Evolutionary conservation across 2,329 filamentous ascomycete species (phyloP).

Genomic region (Aspergillus floridensis): DNA sequence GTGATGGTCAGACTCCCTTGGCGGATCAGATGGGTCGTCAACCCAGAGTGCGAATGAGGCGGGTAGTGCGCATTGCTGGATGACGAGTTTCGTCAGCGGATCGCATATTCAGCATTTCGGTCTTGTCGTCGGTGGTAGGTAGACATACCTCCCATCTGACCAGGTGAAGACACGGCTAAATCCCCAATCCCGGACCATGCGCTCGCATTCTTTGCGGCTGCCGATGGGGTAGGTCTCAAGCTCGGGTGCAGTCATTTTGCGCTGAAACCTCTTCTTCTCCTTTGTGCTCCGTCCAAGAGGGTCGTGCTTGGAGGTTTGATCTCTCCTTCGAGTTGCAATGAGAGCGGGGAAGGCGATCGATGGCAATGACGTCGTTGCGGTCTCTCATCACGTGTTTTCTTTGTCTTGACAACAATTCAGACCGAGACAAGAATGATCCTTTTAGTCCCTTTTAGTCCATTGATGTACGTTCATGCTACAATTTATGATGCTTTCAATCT

Average conservation of each 20-base stretch:
- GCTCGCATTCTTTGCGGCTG: constrained; percentile 50
- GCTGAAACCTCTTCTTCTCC: no score
- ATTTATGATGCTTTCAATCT: no score
- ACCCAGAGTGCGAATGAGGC: constrained; percentile 55
- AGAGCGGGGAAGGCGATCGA: no score
- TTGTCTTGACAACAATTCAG: no score
- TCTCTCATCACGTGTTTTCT: no score
- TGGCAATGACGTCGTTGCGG: no score
- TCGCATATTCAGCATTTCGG: background rate
- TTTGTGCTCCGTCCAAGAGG: no score
- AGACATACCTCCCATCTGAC: constrained; percentile 56
- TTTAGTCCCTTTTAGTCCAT: background rate
- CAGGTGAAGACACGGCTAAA: constrained; percentile 62
- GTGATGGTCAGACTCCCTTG: constrained; percentile 56
- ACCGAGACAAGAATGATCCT: background rate
- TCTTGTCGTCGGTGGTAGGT: background rate
- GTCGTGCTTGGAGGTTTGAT: no score
- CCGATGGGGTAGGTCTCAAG: constrained; percentile 31
- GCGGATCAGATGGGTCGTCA: constrained; percentile 61
- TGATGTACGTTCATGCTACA: background rate
- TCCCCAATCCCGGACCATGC: constrained; percentile 57
- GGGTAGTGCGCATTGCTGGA: constrained; percentile 58
- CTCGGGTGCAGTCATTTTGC: background rate
- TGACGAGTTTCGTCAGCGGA: background rate
- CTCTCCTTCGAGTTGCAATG: no score